Evolutionary conservation across 2,329 filamentous ascomycete genomes (phyloP), one percentile per base, ranked within the genome.

Genomic region (Sclerotinia borealis): DNA sequence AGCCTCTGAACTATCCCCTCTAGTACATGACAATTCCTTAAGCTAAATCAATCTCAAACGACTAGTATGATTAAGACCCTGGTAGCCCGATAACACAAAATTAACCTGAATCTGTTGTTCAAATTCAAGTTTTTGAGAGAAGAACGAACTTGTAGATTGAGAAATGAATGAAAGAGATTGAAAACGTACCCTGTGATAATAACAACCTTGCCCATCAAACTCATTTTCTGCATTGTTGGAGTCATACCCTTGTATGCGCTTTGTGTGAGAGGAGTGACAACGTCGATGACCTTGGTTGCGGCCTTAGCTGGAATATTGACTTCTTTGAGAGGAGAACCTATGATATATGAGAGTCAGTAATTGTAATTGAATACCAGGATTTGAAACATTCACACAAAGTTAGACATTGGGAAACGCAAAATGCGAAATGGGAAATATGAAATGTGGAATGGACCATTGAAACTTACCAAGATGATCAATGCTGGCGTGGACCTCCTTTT

Each of bases 201-300:
- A 68, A 90, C 87, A 63, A 87, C 84, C 81, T 91, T 91, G 74
- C 81, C 86, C 74, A 83, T 83, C 65, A 91, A 80, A 59, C 81
- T 85, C 81, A 90, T 88, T 76, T 83, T 88, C 76, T 85, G 81
- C 77, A 91, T 80, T 41, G 86, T 91, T 36, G 82, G 80, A 6
- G 87, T 83, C 74, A 91, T 79, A 49, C 79, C 75, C 55, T 81
- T 75, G 75, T 80, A 85, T 62, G 84, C 78, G 70, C 80, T 78
- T 65, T 80, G 77, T 67, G 78, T 79, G 50, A 88, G 78, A 25
- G 84, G 84, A 31, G 70, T 69, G 59, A 73, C 71, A 58, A 65
- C 63, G 8, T 68, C 63, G 19, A 65, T 41, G 3, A 60, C 51
- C 19, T 54, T 45, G 34, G 67, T 64, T 17, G 17, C 60, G 17